Evolutionary conservation across 228 moss, liverwort and hornwort species (phyloP).

Genomic region (Sphagnum magellanicum): DNA sequence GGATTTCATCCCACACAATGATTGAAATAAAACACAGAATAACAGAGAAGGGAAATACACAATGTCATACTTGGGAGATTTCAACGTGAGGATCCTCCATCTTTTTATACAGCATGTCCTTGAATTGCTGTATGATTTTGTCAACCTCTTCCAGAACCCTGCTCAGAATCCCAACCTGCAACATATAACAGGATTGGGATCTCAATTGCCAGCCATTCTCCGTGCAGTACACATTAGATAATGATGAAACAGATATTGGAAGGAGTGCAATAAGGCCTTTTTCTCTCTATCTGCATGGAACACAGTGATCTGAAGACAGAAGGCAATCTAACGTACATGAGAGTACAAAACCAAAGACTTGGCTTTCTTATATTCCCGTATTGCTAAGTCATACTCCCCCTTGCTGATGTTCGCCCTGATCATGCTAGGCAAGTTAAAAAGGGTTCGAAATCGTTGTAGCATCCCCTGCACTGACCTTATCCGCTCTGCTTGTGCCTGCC

Average conservation of each 20-base stretch:
- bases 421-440: slow-evolving; percentile 94
- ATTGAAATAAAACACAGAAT: too few relatives aligned
- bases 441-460: slow-evolving; percentile 95
- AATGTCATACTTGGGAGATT: slow-evolving; percentile 44
- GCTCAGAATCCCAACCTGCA: slow-evolving; percentile 83
- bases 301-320: not conserved
- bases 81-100: slow-evolving; percentile 99
- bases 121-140: slow-evolving; percentile 91
- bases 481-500: slow-evolving; percentile 94
- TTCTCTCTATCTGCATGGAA: not conserved
- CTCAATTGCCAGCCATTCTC: too few relatives aligned
- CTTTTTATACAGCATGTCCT: slow-evolving; percentile 83
- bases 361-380: slow-evolving; percentile 98
- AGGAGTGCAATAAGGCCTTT: not conserved
- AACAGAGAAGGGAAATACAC: not conserved
- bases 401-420: slow-evolving; percentile 85
- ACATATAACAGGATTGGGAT: not conserved
- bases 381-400: slow-evolving; percentile 91
- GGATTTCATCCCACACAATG: too few relatives aligned
- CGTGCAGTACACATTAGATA: too few relatives aligned
- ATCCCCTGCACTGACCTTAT: slow-evolving; percentile 98
- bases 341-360: slow-evolving; percentile 92
- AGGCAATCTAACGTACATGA: slow-evolving; percentile 37
- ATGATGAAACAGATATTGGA: too few relatives aligned
- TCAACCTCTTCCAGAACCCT: slow-evolving; percentile 97